Percentiles rank a stretch among this genome's conserved stretches.
Conservation (phyloP, 441 rosid genomes). For the Aleurites moluccanus region DNA sequence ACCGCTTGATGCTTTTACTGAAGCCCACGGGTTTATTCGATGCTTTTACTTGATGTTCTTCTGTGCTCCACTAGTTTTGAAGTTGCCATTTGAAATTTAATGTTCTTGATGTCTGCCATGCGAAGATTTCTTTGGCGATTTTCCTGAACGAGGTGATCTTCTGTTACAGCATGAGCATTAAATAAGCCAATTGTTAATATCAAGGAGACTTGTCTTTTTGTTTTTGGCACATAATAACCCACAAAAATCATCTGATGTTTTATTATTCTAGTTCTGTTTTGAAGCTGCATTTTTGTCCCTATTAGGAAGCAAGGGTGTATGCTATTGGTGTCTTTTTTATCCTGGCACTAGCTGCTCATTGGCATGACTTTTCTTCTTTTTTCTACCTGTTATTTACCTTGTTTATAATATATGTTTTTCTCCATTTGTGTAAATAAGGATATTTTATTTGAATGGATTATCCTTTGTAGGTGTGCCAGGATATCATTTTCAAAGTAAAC, state of each 20-base stretch:
- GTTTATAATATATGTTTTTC: not conserved
- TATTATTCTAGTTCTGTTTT: not conserved
- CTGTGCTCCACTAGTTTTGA: not conserved
- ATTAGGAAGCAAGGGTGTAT: not conserved
- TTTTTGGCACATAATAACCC: no score
- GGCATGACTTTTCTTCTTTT: not conserved
- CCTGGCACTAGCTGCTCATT: not conserved
- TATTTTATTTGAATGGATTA: constrained; percentile 1
- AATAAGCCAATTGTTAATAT: not conserved
- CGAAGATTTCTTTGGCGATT: not conserved
- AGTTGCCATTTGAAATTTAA: not conserved
- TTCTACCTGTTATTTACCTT: not conserved
- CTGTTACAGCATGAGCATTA: constrained; percentile 1
- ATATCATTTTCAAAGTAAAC: not conserved
- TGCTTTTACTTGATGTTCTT: not conserved
- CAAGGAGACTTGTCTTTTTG: not conserved
- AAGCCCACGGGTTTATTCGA: not conserved
- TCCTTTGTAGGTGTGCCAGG: not conserved
- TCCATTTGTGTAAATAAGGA: not conserved
- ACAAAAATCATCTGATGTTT: not conserved
- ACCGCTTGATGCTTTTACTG: constrained; percentile 1
- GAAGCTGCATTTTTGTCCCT: constrained; percentile 5
- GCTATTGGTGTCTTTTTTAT: not conserved
- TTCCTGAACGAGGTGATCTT: constrained; percentile 8
- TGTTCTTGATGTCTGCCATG: not conserved